These are phyloP conservation scores for Maudiozyma barnettii DNA, from an alignment of 805 yeast species.

Conservation along the genomic window DNA sequence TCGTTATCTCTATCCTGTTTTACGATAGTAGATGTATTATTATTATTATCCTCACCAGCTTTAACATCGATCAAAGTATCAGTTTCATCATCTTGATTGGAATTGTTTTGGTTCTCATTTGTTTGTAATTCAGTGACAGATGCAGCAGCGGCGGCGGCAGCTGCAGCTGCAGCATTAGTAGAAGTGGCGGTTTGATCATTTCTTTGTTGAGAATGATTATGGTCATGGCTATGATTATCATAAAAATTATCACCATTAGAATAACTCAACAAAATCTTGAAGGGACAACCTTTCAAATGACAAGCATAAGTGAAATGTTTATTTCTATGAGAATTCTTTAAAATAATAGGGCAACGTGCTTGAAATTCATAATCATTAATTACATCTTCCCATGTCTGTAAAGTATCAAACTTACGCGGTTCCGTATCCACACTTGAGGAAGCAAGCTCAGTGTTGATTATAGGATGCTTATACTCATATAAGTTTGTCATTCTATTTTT, in stretches of 20 bases:
- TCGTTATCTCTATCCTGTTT: not conserved
- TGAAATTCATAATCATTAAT: constrained; percentile 30
- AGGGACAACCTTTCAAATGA: constrained; percentile 27
- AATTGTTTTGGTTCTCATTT: not conserved
- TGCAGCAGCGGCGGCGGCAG: not conserved
- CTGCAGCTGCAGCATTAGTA: not conserved
- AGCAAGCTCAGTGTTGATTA: constrained; percentile 26
- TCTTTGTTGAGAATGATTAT: not conserved
- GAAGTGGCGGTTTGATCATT: not conserved
- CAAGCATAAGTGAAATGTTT: constrained; percentile 31
- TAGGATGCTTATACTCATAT: constrained; percentile 29
- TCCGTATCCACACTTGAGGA: constrained; percentile 15
- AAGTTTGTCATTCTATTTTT: constrained; percentile 9
- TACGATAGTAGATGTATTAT: not conserved
- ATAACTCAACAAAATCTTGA: constrained; percentile 26
- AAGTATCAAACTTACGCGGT: constrained; percentile 21
- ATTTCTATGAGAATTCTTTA: constrained; percentile 29
- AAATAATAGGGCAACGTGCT: constrained; percentile 28
- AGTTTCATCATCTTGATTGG: not conserved
- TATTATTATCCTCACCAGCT: not conserved
- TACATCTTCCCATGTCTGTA: constrained; percentile 28
- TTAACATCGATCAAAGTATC: not conserved
- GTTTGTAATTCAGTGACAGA: not conserved
- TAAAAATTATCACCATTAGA: constrained; percentile 10
- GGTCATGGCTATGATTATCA: not conserved